Conservation (phyloP, 768 basidiomycete genomes). For the Leccinum subtestaceum region DNA sequence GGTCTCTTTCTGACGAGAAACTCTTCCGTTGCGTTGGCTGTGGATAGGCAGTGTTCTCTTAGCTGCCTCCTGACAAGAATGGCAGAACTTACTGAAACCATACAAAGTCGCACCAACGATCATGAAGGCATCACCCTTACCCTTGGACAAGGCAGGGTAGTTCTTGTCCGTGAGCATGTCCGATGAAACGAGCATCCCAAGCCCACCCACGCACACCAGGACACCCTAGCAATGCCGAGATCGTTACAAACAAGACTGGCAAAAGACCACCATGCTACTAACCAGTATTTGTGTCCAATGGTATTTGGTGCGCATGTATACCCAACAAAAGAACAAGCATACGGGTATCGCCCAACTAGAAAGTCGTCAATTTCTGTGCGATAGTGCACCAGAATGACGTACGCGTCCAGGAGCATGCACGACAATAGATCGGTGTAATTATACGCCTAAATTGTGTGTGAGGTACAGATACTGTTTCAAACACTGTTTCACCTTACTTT, state of each 20-base stretch:
- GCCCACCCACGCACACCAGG: conserved; percentile 67
- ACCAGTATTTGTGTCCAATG: conserved; percentile 84
- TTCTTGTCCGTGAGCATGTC: conserved; percentile 78
- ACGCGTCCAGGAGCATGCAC: conserved; percentile 92
- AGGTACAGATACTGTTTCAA: background rate
- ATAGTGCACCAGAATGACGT: conserved; percentile 22
- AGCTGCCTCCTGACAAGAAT: background rate
- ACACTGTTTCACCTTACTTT: conserved; percentile 41
- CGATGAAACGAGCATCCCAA: conserved; percentile 76
- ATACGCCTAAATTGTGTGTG: conserved; percentile 51
- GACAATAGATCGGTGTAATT: conserved; percentile 85
- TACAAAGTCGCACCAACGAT: conserved; percentile 82
- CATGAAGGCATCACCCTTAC: conserved; percentile 85
- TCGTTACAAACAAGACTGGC: background rate
- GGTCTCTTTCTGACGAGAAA: conserved; percentile 79
- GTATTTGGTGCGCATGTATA: conserved; percentile 78
- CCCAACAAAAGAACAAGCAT: conserved; percentile 78
- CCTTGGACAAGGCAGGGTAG: conserved; percentile 60
- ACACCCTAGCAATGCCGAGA: conserved; percentile 51
- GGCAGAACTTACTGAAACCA: conserved; percentile 65
- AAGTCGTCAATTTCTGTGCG: background rate
- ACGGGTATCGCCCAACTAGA: conserved; percentile 84
- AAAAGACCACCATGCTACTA: conserved; percentile 18
- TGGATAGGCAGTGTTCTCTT: background rate
- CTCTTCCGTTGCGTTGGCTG: conserved; percentile 87